phyloP scores from a whole-genome alignment of 495 filamentous ascomycete species.

The Friedmanniomyces endolithicus region DNA sequence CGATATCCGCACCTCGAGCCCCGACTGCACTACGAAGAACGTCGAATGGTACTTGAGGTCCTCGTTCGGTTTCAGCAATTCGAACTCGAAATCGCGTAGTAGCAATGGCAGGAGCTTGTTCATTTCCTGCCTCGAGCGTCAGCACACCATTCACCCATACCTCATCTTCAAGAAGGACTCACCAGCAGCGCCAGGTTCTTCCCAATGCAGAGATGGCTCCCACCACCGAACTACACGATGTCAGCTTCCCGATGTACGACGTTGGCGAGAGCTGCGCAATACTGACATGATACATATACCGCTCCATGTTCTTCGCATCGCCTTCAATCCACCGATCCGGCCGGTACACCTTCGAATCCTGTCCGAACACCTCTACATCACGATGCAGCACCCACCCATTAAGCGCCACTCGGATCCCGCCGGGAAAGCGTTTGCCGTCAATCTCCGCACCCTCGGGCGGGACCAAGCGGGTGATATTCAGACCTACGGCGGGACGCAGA shows the following conservation, averaged over 20 bases:
- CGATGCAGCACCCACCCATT: slow-evolving; percentile 24
- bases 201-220: slow-evolving; percentile 21
- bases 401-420: slow-evolving; percentile 17
- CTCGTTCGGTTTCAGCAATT: slow-evolving; percentile 16
- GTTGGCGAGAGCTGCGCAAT: neutral
- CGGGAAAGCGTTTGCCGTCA: slow-evolving; percentile 14
- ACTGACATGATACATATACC: slow-evolving; percentile 19
- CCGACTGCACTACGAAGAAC: slow-evolving; percentile 20
- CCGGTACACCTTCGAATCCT: slow-evolving; percentile 20
- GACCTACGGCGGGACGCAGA: slow-evolving; percentile 19
- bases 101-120: slow-evolving; percentile 20
- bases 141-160: neutral
- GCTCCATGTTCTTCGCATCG: slow-evolving; percentile 20
- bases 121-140: slow-evolving; percentile 9
- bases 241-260: neutral
- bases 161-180: neutral
- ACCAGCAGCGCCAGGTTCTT: slow-evolving; percentile 20
- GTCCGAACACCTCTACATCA: slow-evolving; percentile 14
- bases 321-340: slow-evolving; percentile 23
- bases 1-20: slow-evolving; percentile 17
- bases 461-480: slow-evolving; percentile 18
- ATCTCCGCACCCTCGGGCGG: slow-evolving; percentile 19
- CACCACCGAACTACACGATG: slow-evolving; percentile 17
- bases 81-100: slow-evolving; percentile 18
- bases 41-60: slow-evolving; percentile 21